Base-by-base conservation (phyloP, 2,329 filamentous ascomycete genomes). In the Thelonectria discophora region DNA sequence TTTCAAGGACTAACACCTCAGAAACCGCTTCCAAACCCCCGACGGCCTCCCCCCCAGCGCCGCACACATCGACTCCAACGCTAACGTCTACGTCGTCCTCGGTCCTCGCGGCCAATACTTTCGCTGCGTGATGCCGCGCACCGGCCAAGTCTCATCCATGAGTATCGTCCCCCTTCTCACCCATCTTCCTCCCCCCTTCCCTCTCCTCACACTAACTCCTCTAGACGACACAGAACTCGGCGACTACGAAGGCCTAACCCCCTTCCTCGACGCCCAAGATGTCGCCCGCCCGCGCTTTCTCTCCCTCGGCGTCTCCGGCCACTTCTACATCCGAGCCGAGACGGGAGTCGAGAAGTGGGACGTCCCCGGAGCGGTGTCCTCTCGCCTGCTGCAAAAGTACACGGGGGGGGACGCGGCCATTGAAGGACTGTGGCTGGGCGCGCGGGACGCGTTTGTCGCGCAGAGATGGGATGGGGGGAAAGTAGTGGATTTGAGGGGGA, bases 241-340 rank as follows among this genome's bases (percentile, higher is more conserved):
- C 21, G 46, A 60, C 24, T 71, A 71, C 32, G 56, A 60, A 13
- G 59, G 62, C 34, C 18, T 71, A 3, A 34, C 52, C 20, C 58
- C 59, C 20, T 60, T 69, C 17, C 68, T 67, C 5, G 48, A 56
- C 27, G 52, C 60, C 2, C 58, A 70, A 27, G 55, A 71, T 40
- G 62, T 68, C 11, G 67, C 68, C n/a, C 66, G 69, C 5, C 69
- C 69, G 1, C 30, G 37, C 2, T 69, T 70, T 5, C 45, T 70
- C n/a, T 68, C 60, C 15, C 55, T 72, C 11, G 69, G 69, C 1
- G 62, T 58, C 1, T 24, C 58, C 40, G 55, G 56, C 5, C 56
- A 58, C n/a, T 71, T 63, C 48, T 70, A 68, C 52, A 63, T 63
- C 50, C 69, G 69, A 2, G 47, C 51, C 42, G 62, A 61, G 6